phyloP scores from a whole-genome alignment of 2,329 filamentous ascomycete species.

The Colletotrichum eleusines region DNA sequence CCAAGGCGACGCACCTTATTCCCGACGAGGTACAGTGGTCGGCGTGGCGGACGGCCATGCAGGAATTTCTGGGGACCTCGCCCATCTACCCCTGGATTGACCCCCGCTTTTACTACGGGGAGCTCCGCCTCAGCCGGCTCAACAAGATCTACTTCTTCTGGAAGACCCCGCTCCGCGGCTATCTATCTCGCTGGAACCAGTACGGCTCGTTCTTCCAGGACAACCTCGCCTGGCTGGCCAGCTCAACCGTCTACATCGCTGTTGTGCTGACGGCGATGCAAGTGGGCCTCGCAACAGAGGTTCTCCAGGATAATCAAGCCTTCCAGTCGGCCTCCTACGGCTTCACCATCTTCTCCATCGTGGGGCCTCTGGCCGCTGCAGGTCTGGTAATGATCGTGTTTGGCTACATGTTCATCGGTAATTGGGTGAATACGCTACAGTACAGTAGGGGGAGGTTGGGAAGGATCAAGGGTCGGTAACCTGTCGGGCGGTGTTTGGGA shows the following conservation, averaged over 20 bases:
- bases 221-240: conserved; percentile 57
- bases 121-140: conserved; percentile 55
- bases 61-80: conserved; percentile 47
- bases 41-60: conserved; percentile 52
- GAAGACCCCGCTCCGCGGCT: conserved; percentile 45
- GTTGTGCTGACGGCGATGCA: conserved; percentile 63
- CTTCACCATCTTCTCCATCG: conserved; percentile 61
- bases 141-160: conserved; percentile 56
- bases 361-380: conserved; percentile 51
- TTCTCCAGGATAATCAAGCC: conserved; percentile 46
- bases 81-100: conserved; percentile 51
- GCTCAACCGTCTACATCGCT: conserved; percentile 56
- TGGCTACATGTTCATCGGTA: conserved; percentile 34
- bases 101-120: conserved; percentile 55
- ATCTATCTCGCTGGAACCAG: conserved; percentile 45
- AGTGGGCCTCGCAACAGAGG: conserved; percentile 48
- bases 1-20: too few species aligned
- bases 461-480: neutral
- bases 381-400: conserved; percentile 44
- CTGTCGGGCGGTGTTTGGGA: too few species aligned
- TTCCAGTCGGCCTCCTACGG: conserved; percentile 60
- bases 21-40: conserved; percentile 53
- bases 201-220: conserved; percentile 58
- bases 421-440: conserved; percentile 16
- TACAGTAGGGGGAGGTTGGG: conserved; percentile 25